A percentile compares a stretch with the other conserved stretches of the same genome.
Evolutionary conservation across 129 eudicot species (phyloP).

Genomic region (Lactuca saligna): DNA sequence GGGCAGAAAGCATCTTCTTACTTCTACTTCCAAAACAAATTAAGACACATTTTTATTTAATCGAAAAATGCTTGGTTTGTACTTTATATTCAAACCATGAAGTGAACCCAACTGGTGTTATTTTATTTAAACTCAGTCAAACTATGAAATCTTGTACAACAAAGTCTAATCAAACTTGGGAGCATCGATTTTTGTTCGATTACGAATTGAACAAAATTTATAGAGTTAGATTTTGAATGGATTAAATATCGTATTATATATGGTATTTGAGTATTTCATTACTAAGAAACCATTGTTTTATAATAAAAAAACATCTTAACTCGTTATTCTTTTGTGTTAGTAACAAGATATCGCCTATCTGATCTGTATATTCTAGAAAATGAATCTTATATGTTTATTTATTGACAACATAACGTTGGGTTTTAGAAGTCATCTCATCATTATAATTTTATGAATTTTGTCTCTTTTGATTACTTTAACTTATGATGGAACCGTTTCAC

Average conservation of each 20-base stretch:
- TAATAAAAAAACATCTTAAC: too few species aligned
- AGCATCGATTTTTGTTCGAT: background rate
- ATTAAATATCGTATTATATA: too few species aligned
- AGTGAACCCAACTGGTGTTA: too few species aligned
- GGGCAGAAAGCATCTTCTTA: conserved; percentile 23
- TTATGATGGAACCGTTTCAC: too few species aligned
- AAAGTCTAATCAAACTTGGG: background rate
- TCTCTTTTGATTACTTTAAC: too few species aligned
- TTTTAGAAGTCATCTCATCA: too few species aligned
- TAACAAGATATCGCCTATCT: background rate
- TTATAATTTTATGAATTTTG: too few species aligned
- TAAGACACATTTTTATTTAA: conserved; percentile 24
- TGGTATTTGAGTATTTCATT: background rate
- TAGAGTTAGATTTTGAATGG: background rate
- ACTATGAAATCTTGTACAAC: background rate
- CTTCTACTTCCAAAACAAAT: conserved; percentile 40
- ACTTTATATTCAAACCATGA: background rate
- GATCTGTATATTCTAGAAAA: background rate
- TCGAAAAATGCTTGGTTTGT: background rate
- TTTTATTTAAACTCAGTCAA: background rate
- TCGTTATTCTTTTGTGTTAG: background rate
- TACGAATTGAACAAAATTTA: background rate
- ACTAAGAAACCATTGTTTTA: background rate
- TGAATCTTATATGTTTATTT: too few species aligned
- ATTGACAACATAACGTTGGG: too few species aligned